Base-by-base conservation (phyloP, 202 grass and related monocot species). In the Schoenoplectus triqueter region DNA sequence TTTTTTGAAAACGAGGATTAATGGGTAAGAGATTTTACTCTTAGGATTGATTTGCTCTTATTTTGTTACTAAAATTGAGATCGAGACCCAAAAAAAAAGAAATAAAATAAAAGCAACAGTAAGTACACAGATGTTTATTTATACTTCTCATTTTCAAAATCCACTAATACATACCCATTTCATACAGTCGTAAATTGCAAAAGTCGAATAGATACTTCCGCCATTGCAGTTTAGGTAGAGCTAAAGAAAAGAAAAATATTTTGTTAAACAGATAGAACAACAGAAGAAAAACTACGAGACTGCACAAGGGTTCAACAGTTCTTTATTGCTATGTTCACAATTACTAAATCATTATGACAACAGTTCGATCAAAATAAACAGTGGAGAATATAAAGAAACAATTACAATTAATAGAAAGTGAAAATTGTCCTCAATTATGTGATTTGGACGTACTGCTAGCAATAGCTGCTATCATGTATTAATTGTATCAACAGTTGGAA, bases 181-280 rank as follows among this genome's bases (percentile, higher is more conserved):
- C 96, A 99, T 99, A 80, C 96, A 99, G 84, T 99, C 96, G 8
- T 94, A 99, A 81, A 99, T 94, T 80, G 93, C 96, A 78, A 99
- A 86, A 83, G 92, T 93, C 13, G 93, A 94, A 83, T 95, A 95
- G 39, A 91, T 88, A 84, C 91, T 99, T 93, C 96, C 96, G 41
- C 96, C 93, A 68, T 88, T 87, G 62, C 91, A 95, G 82, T 99
- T 99, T 51, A 95, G 73, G 84, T 99, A 99, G 21, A 99, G 91
- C 96, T 99, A 52, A 13, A 91, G 88, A 85, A 61, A 20, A 90
- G 80, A 83, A 71, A 66, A 10, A 81, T 31, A 50, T 84, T 69
- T 60, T 5, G 11, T 18, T 84, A 18, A 84, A 79, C 63, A 42
- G 9, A 80, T 62, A 87, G 78, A 72, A 55, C 14, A 41, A 59